Evolutionary conservation across 441 rosid genomes (phyloP).

Genomic region (Erodium texanum): DNA sequence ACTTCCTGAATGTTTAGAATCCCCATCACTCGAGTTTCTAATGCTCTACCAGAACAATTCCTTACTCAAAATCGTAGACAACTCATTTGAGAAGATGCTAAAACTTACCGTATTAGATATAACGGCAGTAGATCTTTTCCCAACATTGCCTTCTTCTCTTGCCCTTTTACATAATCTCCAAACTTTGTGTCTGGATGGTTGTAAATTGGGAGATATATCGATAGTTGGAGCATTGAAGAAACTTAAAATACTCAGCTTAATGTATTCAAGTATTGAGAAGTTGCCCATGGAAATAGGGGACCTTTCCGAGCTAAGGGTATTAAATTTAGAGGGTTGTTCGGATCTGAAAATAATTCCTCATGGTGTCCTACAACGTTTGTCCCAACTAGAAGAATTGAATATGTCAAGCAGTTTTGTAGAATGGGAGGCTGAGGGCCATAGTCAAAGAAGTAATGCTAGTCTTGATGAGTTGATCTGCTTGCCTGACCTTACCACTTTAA

Average conservation of each 20-base stretch:
- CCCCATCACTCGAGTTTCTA: background rate
- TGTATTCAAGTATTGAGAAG: accelerated
- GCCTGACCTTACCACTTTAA: constrained; percentile 11
- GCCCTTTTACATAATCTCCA: background rate
- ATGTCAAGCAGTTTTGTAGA: background rate
- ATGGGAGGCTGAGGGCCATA: constrained; percentile 16
- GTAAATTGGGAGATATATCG: background rate
- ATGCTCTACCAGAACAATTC: background rate
- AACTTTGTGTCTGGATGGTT: background rate
- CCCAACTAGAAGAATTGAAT: constrained; percentile 16
- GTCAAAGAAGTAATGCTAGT: constrained; percentile 7
- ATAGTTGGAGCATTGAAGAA: constrained; percentile 4
- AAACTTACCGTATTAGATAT: background rate
- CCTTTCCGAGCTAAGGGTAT: constrained; percentile 6
- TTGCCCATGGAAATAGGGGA: constrained; percentile 14
- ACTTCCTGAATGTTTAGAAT: background rate
- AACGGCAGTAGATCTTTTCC: background rate
- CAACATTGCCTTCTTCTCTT: background rate
- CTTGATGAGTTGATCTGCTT: constrained; percentile 20
- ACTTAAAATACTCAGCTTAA: background rate
- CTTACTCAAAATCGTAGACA: background rate
- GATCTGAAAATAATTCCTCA: constrained; percentile 11
- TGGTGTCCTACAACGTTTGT: background rate
- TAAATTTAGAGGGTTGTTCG: constrained; percentile 11
- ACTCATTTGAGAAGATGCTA: background rate